These are phyloP conservation scores for Sphagnum magellanicum DNA, from an alignment of 228 moss, liverwort and hornwort genomes.

Conservation along the genomic window DNA sequence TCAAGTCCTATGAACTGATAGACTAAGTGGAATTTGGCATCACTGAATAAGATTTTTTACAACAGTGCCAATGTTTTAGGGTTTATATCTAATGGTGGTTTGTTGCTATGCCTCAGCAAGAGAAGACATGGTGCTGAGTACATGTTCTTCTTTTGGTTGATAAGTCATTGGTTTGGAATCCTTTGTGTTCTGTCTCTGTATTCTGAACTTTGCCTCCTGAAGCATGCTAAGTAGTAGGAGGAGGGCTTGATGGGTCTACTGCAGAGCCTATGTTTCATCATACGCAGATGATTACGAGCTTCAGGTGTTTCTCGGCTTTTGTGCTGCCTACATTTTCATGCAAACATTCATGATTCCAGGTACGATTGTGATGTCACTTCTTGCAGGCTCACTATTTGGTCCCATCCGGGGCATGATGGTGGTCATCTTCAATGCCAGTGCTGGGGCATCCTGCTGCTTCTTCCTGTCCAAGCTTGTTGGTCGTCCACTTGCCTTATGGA, in stretches of 20 bases:
- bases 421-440: slow-evolving; percentile 75
- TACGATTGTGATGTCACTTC: slow-evolving; percentile 83
- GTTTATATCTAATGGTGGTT: neutral
- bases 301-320: slow-evolving; percentile 80
- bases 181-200: neutral
- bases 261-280: slow-evolving; percentile 72
- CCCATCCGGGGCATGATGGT: slow-evolving; percentile 58
- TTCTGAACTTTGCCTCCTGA: neutral
- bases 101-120: neutral
- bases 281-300: slow-evolving; percentile 70
- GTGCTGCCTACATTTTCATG: slow-evolving; percentile 86
- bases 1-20: too few species aligned
- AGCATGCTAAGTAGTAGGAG: neutral
- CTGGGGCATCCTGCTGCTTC: slow-evolving; percentile 89
- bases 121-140: neutral
- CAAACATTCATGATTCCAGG: slow-evolving; percentile 99
- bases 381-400: slow-evolving; percentile 88
- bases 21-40: too few species aligned
- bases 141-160: neutral
- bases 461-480: slow-evolving; percentile 84
- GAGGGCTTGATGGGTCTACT: slow-evolving; percentile 5
- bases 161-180: neutral
- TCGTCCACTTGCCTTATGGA: slow-evolving; percentile 79
- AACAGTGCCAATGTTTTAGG: too few species aligned
- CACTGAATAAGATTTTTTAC: too few species aligned